Conservation (phyloP, 2,329 filamentous ascomycete genomes). For the Hirsutella minnesotensis region DNA sequence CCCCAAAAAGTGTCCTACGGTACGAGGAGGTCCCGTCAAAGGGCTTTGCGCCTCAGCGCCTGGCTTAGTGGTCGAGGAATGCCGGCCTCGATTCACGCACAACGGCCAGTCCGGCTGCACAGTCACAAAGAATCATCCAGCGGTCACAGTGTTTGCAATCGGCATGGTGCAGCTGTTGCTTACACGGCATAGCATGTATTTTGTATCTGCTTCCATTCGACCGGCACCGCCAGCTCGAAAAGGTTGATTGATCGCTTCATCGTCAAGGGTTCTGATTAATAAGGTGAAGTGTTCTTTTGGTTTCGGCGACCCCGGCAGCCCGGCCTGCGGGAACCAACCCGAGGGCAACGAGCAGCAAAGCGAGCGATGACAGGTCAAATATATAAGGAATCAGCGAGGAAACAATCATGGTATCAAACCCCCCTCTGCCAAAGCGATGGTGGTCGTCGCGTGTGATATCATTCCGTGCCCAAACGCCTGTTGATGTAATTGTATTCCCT, state of each 20-base stretch:
- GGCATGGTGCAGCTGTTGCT: constrained; percentile 1
- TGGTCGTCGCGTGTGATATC: constrained; percentile 7
- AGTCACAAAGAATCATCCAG: too few relatives aligned
- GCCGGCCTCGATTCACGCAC: too few relatives aligned
- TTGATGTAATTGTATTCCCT: constrained; percentile 5
- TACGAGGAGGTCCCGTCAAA: neutral
- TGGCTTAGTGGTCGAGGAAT: too few relatives aligned
- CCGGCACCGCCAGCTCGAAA: constrained; percentile 2
- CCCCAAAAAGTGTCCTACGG: too few relatives aligned
- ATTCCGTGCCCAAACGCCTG: constrained; percentile 8
- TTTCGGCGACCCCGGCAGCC: neutral
- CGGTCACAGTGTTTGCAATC: too few relatives aligned
- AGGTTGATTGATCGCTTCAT: constrained; percentile 14
- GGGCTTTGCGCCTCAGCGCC: too few relatives aligned
- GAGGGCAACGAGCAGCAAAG: neutral
- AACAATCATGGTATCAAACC: constrained; percentile 10
- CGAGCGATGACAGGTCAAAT: constrained; percentile 2
- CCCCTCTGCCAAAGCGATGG: constrained; percentile 11
- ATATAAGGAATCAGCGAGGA: neutral
- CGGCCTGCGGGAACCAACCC: neutral
- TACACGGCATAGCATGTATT: too few relatives aligned
- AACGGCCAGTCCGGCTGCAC: too few relatives aligned
- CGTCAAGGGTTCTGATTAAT: constrained; percentile 1
- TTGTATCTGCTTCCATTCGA: constrained; percentile 2
- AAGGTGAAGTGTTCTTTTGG: neutral